phyloP scores from a whole-genome alignment of 768 basidiomycete genomes.

The Ephemerocybe angulata region DNA sequence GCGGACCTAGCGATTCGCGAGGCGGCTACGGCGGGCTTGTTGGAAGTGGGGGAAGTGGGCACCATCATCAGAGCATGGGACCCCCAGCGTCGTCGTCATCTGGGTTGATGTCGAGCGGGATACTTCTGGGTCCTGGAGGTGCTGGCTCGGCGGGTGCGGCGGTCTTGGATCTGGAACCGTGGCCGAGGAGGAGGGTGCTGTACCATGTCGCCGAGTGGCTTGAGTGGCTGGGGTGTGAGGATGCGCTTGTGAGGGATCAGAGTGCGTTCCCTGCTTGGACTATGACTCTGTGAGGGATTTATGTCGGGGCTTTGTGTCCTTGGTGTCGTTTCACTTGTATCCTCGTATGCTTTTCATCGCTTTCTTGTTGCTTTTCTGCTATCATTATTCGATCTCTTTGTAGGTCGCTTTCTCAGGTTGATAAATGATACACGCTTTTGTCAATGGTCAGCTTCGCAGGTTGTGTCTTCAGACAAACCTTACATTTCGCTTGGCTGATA shows the following conservation, averaged over 20 bases:
- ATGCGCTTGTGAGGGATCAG: constrained; percentile 38
- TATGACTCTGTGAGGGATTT: constrained; percentile 6
- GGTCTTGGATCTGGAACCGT: constrained; percentile 44
- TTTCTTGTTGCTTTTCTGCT: too few relatives aligned
- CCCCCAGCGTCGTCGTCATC: neutral
- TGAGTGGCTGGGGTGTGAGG: constrained; percentile 61
- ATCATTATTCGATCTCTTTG: too few relatives aligned
- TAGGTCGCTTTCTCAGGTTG: too few relatives aligned
- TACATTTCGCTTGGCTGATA: too few relatives aligned
- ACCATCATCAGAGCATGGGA: constrained; percentile 4
- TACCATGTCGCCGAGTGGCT: constrained; percentile 61
- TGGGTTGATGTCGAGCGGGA: neutral
- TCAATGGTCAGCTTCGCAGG: too few relatives aligned
- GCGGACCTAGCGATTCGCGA: neutral
- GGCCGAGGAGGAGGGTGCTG: constrained; percentile 49
- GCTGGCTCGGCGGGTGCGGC: neutral
- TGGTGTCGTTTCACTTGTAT: neutral
- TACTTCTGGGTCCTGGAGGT: neutral
- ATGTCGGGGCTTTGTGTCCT: neutral
- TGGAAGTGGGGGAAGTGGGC: neutral
- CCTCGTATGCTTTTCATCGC: too few relatives aligned
- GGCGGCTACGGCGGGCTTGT: neutral
- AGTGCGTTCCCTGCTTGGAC: constrained; percentile 17
- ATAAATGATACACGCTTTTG: too few relatives aligned
- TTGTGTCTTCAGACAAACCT: too few relatives aligned